Evolutionary conservation across 2,329 filamentous ascomycete genomes (phyloP).

Genomic region (Cladobotryum mycophilum): DNA sequence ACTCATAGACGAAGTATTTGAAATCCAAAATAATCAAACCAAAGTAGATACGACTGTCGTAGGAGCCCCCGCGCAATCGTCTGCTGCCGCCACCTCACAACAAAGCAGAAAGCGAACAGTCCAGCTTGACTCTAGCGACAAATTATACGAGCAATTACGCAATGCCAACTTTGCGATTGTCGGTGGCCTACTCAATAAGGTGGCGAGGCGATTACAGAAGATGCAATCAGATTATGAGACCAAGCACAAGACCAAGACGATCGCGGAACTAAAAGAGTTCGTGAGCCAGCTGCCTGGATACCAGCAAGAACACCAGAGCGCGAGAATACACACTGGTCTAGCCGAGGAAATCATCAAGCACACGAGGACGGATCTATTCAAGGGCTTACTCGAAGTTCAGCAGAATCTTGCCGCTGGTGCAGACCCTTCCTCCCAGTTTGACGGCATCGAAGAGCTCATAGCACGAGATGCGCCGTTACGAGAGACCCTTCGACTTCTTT

Average conservation of each 20-base stretch:
- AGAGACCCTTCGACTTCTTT: slow-evolving; percentile 79
- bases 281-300: slow-evolving; percentile 90
- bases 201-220: slow-evolving; percentile 74
- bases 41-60: slow-evolving; percentile 89
- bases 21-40: slow-evolving; percentile 85
- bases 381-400: slow-evolving; percentile 82
- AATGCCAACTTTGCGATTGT: slow-evolving; percentile 96
- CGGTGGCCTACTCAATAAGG: slow-evolving; percentile 80
- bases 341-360: slow-evolving; percentile 94
- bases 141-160: slow-evolving; percentile 78
- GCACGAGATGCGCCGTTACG: slow-evolving; percentile 73
- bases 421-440: slow-evolving; percentile 83
- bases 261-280: slow-evolving; percentile 87
- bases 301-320: slow-evolving; percentile 85
- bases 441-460: slow-evolving; percentile 91
- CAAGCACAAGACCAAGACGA: slow-evolving; percentile 79
- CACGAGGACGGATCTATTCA: slow-evolving; percentile 84
- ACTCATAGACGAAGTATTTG: slow-evolving; percentile 86
- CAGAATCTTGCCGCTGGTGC: slow-evolving; percentile 89
- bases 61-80: slow-evolving; percentile 61
- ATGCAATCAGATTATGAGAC: slow-evolving; percentile 88
- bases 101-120: slow-evolving; percentile 77
- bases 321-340: slow-evolving; percentile 86
- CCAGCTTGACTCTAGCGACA: slow-evolving; percentile 80
- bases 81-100: slow-evolving; percentile 40